Conservation (phyloP, 345 rosid genomes). For the Luvunga scandens region DNA sequence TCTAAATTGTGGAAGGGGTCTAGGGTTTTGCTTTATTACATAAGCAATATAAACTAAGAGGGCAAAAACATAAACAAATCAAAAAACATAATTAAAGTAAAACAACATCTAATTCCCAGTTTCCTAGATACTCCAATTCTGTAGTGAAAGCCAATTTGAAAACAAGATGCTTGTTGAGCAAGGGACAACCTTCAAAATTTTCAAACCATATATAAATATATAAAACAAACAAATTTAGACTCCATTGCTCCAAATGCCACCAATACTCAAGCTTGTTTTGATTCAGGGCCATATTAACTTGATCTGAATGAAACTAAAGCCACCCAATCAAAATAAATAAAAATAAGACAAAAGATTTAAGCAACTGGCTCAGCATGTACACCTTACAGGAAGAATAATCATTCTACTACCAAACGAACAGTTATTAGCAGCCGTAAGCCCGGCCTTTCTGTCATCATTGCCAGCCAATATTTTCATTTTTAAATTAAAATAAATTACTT, state of each 20-base stretch:
- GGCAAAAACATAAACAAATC: background rate
- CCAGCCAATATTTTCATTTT: conserved; percentile 25
- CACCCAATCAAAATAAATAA: background rate
- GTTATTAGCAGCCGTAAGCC: conserved; percentile 61
- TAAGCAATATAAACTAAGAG: background rate
- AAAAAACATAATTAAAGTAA: too few species aligned
- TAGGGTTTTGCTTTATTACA: background rate
- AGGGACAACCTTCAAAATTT: background rate
- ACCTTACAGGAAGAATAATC: conserved; percentile 41
- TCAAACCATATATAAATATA: background rate
- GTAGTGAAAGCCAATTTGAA: background rate
- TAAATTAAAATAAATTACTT: background rate
- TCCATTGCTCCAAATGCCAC: background rate
- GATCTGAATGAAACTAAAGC: background rate
- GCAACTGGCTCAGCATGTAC: conserved; percentile 46
- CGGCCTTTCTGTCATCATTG: conserved; percentile 77
- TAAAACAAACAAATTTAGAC: too few species aligned
- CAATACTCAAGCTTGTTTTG: background rate
- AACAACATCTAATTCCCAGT: background rate
- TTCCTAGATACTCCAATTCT: background rate
- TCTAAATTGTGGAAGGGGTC: background rate
- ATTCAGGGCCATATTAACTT: background rate
- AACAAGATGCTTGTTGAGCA: background rate
- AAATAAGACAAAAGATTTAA: too few species aligned
- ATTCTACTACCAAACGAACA: conserved; percentile 48